Base-by-base conservation (phyloP, 495 filamentous ascomycete species). In the Letharia lupina region DNA sequence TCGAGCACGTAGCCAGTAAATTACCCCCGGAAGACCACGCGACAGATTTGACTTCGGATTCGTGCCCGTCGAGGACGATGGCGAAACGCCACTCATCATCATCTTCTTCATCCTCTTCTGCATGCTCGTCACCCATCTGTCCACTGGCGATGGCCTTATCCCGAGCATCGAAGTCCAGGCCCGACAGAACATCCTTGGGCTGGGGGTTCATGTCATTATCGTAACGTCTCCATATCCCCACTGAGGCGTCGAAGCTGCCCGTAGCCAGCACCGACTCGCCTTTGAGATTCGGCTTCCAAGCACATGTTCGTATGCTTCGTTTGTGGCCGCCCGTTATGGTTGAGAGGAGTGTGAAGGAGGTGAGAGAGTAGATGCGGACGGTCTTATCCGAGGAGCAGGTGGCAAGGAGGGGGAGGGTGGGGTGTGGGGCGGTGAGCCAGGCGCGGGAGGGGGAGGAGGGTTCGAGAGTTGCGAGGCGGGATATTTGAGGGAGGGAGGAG, bases 21-120 rank as follows among this genome's bases (percentile, higher is more conserved):
- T 88, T 86, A 0, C 91, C 91, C 1, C 86, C 87, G 0, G 91
- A 83, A 4, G 85, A 88, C 84, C 90, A 98, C 18, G 88, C 83
- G 4, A 96, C 84, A 37, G 81, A 83, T 73, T 98, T 98, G 70
- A 98, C 87, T 74, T 98, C 94, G 63, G 87, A 90, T 59, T 97
- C 93, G 70, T 98, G 94, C 0, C 94, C 94, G 69, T 96, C 93
- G 0, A 98, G 82, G 0, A 96, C 86, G 18, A 96, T 82, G 0
- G 89, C 85, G 68, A 95, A 92, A 20, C 87, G 86, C 91, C 93
- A 98, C 62, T 91, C 90, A 31, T 93, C 89, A 0, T 89, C 86
- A 0, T 87, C 85, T 0, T 87, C 87, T 6, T 73, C 70, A 1
- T 67, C 69, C 9, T 44, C 60, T 39, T 71, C 37, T 8, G 37